Conservation (phyloP, 1,139 yeast genomes). For the Hyphopichia fennica region DNA sequence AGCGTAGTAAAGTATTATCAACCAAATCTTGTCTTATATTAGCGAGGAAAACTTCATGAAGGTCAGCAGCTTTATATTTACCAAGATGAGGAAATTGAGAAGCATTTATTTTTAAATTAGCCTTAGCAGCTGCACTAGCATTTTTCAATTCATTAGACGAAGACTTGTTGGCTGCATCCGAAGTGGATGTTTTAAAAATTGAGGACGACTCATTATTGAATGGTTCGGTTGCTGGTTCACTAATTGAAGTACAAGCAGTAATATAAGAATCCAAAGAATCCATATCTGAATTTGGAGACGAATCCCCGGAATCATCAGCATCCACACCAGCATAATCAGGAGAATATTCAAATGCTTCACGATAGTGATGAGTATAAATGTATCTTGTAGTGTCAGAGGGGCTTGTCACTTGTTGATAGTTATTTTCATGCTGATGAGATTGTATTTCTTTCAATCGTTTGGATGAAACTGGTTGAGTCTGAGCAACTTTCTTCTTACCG, state of each 20-base stretch:
- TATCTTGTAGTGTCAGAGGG: conserved; percentile 23
- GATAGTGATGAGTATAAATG: conserved; percentile 24
- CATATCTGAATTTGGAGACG: conserved; percentile 14
- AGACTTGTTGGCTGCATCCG: too few species aligned
- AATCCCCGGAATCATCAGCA: conserved; percentile 11
- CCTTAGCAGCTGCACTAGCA: neutral
- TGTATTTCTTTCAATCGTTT: conserved; percentile 32
- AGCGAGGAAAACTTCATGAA: conserved; percentile 30
- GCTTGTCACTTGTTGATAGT: conserved; percentile 24
- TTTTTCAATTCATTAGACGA: neutral
- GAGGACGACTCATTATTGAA: too few species aligned
- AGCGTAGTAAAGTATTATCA: conserved; percentile 38
- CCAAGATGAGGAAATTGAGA: conserved; percentile 13
- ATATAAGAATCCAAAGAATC: conserved; percentile 36
- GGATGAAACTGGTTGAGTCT: conserved; percentile 15
- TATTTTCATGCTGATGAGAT: conserved; percentile 21
- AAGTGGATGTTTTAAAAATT: too few species aligned
- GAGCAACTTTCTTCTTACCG: conserved; percentile 10
- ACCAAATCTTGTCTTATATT: conserved; percentile 33
- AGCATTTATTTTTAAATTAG: neutral
- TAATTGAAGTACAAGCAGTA: conserved; percentile 35
- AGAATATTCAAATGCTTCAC: conserved; percentile 22
- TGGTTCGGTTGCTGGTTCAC: neutral
- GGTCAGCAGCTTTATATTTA: conserved; percentile 24
- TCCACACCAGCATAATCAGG: conserved; percentile 20